A percentile compares a stretch with the other conserved stretches of the same genome.
Conservation (phyloP, 495 filamentous ascomycete genomes). For the Xylaria grammica region DNA sequence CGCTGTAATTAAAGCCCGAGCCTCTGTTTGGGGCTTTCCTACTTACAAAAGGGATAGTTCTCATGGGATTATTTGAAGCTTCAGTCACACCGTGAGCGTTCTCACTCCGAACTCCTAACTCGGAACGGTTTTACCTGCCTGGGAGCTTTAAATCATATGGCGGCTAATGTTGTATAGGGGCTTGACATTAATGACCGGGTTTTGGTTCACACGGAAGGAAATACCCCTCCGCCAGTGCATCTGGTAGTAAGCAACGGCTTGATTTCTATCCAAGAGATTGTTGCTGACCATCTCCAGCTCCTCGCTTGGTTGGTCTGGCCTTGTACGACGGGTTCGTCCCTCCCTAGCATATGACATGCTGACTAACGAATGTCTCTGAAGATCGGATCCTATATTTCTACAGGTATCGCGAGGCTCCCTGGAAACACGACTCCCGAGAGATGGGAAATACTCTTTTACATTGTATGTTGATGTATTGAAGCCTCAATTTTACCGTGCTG, state of each 20-base stretch:
- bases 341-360: neutral
- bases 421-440: slow-evolving; percentile 28
- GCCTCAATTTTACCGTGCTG: neutral
- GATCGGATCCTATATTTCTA: slow-evolving; percentile 46
- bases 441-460: slow-evolving; percentile 31
- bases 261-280: neutral
- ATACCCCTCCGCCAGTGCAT: slow-evolving; percentile 48
- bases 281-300: slow-evolving; percentile 16
- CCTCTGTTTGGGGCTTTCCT: too few species aligned
- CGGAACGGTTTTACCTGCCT: neutral
- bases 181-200: slow-evolving; percentile 22
- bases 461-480: slow-evolving; percentile 2
- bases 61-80: slow-evolving; percentile 21
- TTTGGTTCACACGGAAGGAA: slow-evolving; percentile 25
- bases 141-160: neutral
- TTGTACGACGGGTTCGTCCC: slow-evolving; percentile 27
- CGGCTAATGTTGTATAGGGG: slow-evolving; percentile 6
- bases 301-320: slow-evolving; percentile 46
- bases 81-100: slow-evolving; percentile 16
- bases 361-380: neutral
- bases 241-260: slow-evolving; percentile 29
- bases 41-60: neutral
- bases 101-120: neutral
- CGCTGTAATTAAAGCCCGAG: neutral
- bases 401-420: slow-evolving; percentile 45